Percentiles rank a stretch among this genome's conserved stretches.
Conservation (phyloP, 2,329 filamentous ascomycete genomes). For the Pseudogymnoascus sp. region DNA sequence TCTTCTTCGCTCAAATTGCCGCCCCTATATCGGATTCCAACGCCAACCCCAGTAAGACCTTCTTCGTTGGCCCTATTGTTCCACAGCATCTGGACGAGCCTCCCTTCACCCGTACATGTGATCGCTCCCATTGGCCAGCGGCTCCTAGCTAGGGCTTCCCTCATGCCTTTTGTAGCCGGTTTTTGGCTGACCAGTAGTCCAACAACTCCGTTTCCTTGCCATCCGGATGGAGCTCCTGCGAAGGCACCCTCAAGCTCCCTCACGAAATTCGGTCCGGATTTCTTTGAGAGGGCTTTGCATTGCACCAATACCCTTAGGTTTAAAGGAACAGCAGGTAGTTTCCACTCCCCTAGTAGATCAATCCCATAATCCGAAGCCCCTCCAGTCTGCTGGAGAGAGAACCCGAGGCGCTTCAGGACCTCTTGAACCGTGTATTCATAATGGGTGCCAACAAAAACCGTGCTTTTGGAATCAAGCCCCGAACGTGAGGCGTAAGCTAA, state of each 20-base stretch:
- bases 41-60: constrained; percentile 52
- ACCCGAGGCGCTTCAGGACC: constrained; percentile 50
- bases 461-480: constrained; percentile 45
- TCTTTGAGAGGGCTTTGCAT: constrained; percentile 55
- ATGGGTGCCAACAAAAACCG: constrained; percentile 61
- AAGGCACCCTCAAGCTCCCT: constrained; percentile 78
- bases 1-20: constrained; percentile 29
- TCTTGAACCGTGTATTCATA: constrained; percentile 64
- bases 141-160: constrained; percentile 60
- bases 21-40: constrained; percentile 37
- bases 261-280: constrained; percentile 46
- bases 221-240: constrained; percentile 61
- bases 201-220: constrained; percentile 56
- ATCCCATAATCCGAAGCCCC: constrained; percentile 61
- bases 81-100: constrained; percentile 62
- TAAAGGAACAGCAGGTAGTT: constrained; percentile 37
- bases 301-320: constrained; percentile 46
- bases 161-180: constrained; percentile 68
- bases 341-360: constrained; percentile 66
- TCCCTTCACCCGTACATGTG: constrained; percentile 49
- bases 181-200: constrained; percentile 62
- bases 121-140: constrained; percentile 64
- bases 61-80: constrained; percentile 54
- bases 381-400: constrained; percentile 57
- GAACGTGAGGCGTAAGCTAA: constrained; percentile 50